Evolutionary conservation across 345 rosid species (phyloP).

Genomic region (Lepidium sativum): DNA sequence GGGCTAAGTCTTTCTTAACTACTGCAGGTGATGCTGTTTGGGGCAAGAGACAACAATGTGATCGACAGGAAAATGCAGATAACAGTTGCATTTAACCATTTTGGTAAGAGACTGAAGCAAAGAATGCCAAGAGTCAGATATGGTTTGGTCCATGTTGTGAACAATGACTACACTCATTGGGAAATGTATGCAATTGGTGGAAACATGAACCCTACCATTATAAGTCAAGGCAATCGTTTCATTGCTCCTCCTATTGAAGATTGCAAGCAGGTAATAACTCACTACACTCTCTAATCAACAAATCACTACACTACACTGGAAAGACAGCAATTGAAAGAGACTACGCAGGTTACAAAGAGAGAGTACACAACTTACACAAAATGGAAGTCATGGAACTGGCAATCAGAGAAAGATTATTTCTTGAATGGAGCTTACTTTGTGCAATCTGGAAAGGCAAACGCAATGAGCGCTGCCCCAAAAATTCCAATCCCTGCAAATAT

Average conservation of each 20-base stretch:
- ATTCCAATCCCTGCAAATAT: conserved; percentile 29
- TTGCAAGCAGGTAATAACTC: conserved; percentile 37
- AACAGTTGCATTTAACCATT: conserved; percentile 65
- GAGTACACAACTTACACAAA: conserved; percentile 28
- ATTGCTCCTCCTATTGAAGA: conserved; percentile 41
- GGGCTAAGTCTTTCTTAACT: no score
- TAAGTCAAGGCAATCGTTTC: conserved; percentile 78
- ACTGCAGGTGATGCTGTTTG: conserved; percentile 63
- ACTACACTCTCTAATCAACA: not conserved
- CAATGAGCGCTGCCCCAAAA: not conserved
- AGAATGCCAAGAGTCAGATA: conserved; percentile 43
- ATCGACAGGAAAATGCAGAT: conserved; percentile 56
- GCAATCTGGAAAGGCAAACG: conserved; percentile 40
- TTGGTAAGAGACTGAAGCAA: conserved; percentile 39
- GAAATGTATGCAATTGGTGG: no score
- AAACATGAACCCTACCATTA: conserved; percentile 44
- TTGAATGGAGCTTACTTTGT: conserved; percentile 68
- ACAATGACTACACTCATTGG: no score
- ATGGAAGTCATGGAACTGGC: conserved; percentile 71
- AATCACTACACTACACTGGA: conserved; percentile 2
- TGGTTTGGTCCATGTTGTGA: conserved; percentile 26
- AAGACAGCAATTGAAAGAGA: not conserved
- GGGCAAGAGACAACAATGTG: conserved; percentile 31
- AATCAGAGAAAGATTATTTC: conserved; percentile 54
- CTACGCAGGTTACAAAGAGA: conserved; percentile 51